Evolutionary conservation across 139 green algal genomes (phyloP).

Genomic region (Asterochloris sp.): DNA sequence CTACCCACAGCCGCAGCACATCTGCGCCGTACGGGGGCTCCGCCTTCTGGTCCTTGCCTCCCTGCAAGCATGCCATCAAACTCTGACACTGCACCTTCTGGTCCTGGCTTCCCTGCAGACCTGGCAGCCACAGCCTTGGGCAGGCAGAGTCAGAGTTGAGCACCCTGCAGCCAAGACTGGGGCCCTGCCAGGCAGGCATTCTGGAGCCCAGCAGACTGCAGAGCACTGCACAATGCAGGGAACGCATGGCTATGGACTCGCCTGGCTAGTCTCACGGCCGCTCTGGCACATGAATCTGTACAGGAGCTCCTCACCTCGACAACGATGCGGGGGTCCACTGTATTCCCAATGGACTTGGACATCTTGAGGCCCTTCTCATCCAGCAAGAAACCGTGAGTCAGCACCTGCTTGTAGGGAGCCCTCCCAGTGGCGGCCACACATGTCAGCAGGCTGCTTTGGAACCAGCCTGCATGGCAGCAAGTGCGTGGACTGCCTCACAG

Average conservation of each 20-base stretch:
- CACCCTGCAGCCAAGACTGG: too few species aligned
- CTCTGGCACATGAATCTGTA: background rate
- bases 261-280: background rate
- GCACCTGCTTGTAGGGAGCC: slow-evolving; percentile 69
- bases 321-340: slow-evolving; percentile 82
- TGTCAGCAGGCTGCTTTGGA: slow-evolving; percentile 95
- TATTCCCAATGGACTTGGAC: slow-evolving; percentile 92
- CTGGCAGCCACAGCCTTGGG: too few species aligned
- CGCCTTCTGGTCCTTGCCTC: slow-evolving; percentile 90
- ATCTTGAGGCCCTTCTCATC: slow-evolving; percentile 93
- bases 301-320: slow-evolving; percentile 43
- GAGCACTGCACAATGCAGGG: too few species aligned
- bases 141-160: too few species aligned
- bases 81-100: slow-evolving; percentile 49
- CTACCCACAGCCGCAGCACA: slow-evolving; percentile 95
- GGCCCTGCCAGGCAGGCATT: too few species aligned
- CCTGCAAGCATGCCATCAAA: slow-evolving; percentile 34
- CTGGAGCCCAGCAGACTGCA: too few species aligned
- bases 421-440: slow-evolving; percentile 79
- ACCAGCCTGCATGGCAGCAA: slow-evolving; percentile 73
- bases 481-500: background rate
- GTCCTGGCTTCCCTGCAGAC: slow-evolving; percentile 73
- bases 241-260: too few species aligned
- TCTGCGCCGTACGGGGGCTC: slow-evolving; percentile 90
- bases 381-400: slow-evolving; percentile 71